These are phyloP conservation scores for Scolecobasidium constrictum DNA, from an alignment of 2,329 filamentous ascomycete species.

Conservation along the genomic window DNA sequence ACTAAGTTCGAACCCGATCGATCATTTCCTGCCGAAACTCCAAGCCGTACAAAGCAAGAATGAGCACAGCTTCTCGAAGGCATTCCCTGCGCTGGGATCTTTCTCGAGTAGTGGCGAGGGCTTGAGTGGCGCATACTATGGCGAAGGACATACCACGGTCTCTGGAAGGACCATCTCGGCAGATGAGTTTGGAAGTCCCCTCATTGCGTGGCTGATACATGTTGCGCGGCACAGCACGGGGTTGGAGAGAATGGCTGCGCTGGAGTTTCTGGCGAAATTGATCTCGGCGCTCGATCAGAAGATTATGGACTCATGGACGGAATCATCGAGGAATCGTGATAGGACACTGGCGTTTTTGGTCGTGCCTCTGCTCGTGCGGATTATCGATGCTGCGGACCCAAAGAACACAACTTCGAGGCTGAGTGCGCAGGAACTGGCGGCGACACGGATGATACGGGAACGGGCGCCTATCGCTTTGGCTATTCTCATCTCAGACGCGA, in stretches of 20 bases:
- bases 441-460: slow-evolving; percentile 55
- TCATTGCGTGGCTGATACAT: slow-evolving; percentile 37
- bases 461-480: slow-evolving; percentile 66
- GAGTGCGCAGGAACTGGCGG: slow-evolving; percentile 56
- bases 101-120: slow-evolving; percentile 6
- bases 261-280: slow-evolving; percentile 23
- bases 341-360: slow-evolving; percentile 33
- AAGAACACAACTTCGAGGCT: slow-evolving; percentile 21
- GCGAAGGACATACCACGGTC: slow-evolving; percentile 1
- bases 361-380: slow-evolving; percentile 36
- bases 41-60: slow-evolving; percentile 27
- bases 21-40: slow-evolving; percentile 24
- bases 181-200: slow-evolving; percentile 34
- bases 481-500: slow-evolving; percentile 69
- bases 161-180: slow-evolving; percentile 13
- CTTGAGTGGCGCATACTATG: background rate
- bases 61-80: slow-evolving; percentile 26
- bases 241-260: slow-evolving; percentile 28
- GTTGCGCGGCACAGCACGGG: slow-evolving; percentile 31
- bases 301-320: slow-evolving; percentile 24
- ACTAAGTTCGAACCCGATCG: slow-evolving; percentile 8
- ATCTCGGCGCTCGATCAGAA: slow-evolving; percentile 18
- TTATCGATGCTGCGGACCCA: slow-evolving; percentile 29
- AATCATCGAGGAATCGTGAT: slow-evolving; percentile 25
- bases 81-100: slow-evolving; percentile 32